These are phyloP conservation scores for Stephanodiscus triporus DNA, from an alignment of 108 stramenopile species.

Conservation along the genomic window DNA sequence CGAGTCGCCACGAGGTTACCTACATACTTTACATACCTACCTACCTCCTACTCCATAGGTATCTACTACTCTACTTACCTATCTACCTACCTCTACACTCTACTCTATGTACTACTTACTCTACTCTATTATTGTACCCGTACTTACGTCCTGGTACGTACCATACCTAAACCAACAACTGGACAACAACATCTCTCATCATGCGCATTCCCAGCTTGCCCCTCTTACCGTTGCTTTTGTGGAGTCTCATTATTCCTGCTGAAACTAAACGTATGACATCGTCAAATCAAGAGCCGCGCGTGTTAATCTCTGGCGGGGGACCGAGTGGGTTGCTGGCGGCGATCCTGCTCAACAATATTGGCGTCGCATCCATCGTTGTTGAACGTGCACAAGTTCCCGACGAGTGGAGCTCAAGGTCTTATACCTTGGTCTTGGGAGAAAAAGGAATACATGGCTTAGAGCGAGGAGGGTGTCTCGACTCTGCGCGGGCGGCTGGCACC, in stretches of 20 bases:
- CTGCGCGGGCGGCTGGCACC: background rate
- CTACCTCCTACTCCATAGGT: too few species aligned
- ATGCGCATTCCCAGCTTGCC: background rate
- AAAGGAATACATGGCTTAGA: slow-evolving; percentile 9
- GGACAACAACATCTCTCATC: background rate
- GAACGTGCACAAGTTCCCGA: slow-evolving; percentile 19
- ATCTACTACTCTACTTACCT: too few species aligned
- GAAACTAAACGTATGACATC: slow-evolving; percentile 14
- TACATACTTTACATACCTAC: too few species aligned
- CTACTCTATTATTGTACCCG: too few species aligned
- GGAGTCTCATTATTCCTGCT: slow-evolving; percentile 8
- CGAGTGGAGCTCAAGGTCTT: slow-evolving; percentile 16
- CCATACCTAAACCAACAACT: background rate
- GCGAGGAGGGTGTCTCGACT: slow-evolving; percentile 20
- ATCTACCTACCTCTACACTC: too few species aligned
- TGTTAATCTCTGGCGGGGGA: slow-evolving; percentile 28
- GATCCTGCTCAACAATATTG: slow-evolving; percentile 25
- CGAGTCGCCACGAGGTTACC: too few species aligned
- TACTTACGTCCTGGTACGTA: too few species aligned
- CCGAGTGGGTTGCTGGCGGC: slow-evolving; percentile 13
- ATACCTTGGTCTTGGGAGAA: slow-evolving; percentile 23
- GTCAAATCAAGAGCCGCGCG: slow-evolving; percentile 18
- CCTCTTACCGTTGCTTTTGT: background rate
- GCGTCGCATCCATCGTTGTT: slow-evolving; percentile 13
- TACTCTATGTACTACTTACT: too few species aligned